Conservation (phyloP, 2,329 filamentous ascomycete species). For the Xylogone sp. region DNA sequence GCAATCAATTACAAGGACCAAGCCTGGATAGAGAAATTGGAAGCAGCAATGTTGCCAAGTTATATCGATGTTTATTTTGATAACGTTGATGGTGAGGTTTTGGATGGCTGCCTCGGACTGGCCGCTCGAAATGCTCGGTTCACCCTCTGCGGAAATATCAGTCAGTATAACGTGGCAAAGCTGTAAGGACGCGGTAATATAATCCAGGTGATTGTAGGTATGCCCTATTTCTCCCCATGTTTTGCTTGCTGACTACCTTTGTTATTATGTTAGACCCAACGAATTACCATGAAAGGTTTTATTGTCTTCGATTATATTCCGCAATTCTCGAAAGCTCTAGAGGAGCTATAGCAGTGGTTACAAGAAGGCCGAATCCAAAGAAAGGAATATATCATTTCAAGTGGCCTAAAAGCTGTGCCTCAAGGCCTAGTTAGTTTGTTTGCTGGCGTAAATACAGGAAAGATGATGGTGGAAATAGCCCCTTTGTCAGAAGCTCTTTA, state of each 20-base stretch:
- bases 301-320: constrained; percentile 62
- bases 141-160: too few relatives aligned
- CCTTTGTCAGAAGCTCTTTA: too few relatives aligned
- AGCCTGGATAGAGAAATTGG: constrained; percentile 57
- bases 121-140: too few relatives aligned
- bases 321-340: constrained; percentile 51
- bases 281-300: constrained; percentile 57
- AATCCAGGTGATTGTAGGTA: too few relatives aligned
- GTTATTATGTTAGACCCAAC: constrained; percentile 52
- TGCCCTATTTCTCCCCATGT: too few relatives aligned
- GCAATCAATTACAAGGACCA: constrained; percentile 64
- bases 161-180: too few relatives aligned
- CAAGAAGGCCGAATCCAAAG: constrained; percentile 65
- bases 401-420: constrained; percentile 59
- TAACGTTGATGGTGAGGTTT: constrained; percentile 66
- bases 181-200: too few relatives aligned
- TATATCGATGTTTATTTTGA: constrained; percentile 67
- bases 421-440: constrained; percentile 59
- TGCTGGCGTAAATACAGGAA: constrained; percentile 63
- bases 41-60: constrained; percentile 23
- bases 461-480: background rate
- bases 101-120: constrained; percentile 38
- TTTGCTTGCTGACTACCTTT: too few relatives aligned
- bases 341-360: constrained; percentile 62
- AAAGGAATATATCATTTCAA: constrained; percentile 63